Conservation (phyloP, 139 green algal genomes). For the Pleodorina starrii region DNA sequence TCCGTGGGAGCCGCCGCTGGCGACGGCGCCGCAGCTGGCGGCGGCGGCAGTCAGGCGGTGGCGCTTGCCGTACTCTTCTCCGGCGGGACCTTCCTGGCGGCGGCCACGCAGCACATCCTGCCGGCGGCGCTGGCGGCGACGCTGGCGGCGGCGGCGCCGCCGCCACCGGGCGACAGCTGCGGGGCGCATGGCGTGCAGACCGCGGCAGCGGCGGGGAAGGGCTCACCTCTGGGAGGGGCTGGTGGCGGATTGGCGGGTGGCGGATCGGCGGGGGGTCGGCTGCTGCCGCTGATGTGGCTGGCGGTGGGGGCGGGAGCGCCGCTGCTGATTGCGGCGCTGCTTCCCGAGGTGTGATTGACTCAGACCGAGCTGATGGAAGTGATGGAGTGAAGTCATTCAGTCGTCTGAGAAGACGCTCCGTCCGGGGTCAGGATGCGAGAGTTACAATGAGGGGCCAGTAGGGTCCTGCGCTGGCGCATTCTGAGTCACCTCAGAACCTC, state of each 20-base stretch:
- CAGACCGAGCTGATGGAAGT: no score
- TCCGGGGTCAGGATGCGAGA: no score
- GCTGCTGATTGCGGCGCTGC: slow-evolving; percentile 31
- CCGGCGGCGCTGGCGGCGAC: slow-evolving; percentile 57
- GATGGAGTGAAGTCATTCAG: no score
- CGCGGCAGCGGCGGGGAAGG: neutral
- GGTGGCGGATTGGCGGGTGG: no score
- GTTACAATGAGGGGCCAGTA: no score
- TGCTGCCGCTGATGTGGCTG: neutral
- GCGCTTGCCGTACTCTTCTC: slow-evolving; percentile 61
- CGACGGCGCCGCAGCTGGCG: neutral
- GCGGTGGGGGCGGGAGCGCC: slow-evolving; percentile 22
- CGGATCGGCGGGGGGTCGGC: neutral
- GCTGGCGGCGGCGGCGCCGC: no score
- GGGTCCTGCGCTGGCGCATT: no score
- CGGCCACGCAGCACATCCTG: slow-evolving; percentile 77
- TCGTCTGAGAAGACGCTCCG: no score
- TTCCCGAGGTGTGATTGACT: slow-evolving; percentile 47
- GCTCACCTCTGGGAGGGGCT: neutral
- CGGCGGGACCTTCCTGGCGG: slow-evolving; percentile 80
- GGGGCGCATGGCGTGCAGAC: neutral
- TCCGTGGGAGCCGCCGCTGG: neutral
- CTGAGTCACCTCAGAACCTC: no score
- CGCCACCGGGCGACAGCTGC: neutral
- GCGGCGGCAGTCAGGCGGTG: neutral